Evolutionary conservation across 176 grass and related monocot species (phyloP).

Genomic region (Themeda triandra): DNA sequence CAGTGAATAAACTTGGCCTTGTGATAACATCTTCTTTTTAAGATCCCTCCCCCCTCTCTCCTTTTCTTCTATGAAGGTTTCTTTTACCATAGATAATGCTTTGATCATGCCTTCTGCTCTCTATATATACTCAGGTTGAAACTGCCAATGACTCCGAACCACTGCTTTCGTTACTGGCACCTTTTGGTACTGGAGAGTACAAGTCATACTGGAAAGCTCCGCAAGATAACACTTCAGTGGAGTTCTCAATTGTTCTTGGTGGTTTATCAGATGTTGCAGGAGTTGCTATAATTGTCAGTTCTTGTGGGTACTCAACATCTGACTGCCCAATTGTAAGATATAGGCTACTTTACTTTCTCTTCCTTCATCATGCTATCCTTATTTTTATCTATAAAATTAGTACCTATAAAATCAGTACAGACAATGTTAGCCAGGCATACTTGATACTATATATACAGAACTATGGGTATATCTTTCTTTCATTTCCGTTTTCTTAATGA

Average conservation of each 20-base stretch:
- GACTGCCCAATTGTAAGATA: slow-evolving; percentile 89
- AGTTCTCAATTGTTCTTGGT: slow-evolving; percentile 92
- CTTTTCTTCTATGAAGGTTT: not conserved
- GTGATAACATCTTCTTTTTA: not conserved
- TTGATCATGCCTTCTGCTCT: slow-evolving; percentile 13
- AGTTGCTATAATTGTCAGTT: slow-evolving; percentile 82
- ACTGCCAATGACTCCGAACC: slow-evolving; percentile 67
- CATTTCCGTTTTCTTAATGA: slow-evolving; percentile 13
- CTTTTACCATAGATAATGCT: not conserved
- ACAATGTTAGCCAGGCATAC: slow-evolving; percentile 1
- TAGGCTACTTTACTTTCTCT: not conserved
- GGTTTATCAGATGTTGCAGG: slow-evolving; percentile 91
- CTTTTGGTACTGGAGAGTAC: slow-evolving; percentile 67
- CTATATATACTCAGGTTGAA: slow-evolving; percentile 70
- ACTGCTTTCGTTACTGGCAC: slow-evolving; percentile 75
- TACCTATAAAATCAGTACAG: not conserved
- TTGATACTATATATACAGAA: not conserved
- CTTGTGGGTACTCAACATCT: slow-evolving; percentile 79
- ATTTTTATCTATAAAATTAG: slow-evolving; percentile 4
- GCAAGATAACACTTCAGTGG: slow-evolving; percentile 47
- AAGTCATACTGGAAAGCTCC: slow-evolving; percentile 90
- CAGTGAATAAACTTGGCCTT: slow-evolving; percentile 16
- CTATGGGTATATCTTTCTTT: not conserved
- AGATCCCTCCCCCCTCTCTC: not conserved
- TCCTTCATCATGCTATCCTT: slow-evolving; percentile 17